Evolutionary conservation across 78 protist genomes (phyloP), one percentile per base, ranked within the genome.

Genomic region (Dictyostelium capitatum): DNA sequence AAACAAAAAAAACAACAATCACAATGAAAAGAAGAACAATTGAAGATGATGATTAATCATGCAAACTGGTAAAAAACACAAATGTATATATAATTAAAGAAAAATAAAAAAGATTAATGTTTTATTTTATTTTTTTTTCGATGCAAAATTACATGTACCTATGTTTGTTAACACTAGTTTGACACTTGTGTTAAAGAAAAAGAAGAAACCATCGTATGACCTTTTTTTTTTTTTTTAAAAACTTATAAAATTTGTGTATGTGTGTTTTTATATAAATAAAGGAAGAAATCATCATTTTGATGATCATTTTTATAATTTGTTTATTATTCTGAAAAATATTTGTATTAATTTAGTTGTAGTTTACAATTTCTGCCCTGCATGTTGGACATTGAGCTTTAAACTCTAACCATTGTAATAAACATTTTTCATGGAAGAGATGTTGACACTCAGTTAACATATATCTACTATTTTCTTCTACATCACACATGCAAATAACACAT

Each of bases 331-430:
- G n/a, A n/a, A n/a, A n/a, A n/a, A n/a, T n/a, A n/a, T n/a, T n/a
- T n/a, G n/a, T n/a, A 37, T 37, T 37, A 37, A 37, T 37, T 37
- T 37, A 37, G 2, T 37, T 62, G 23, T 62, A 62, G 23, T 62
- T 62, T 25, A 62, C 70, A 23, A 62, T 62, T 62, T 62, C 51
- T 19, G 79, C 9, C 12, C 96, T 20, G 43, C 98, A 97, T n/a
- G 92, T 82, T 15, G 98, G 98, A 87, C 98, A 97, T 59, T 89
- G 97, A 54, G 96, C 32, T 75, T 97, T 97, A 70, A 77, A 85
- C 6, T 97, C 97, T 28, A 96, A 43, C 98, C 98, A 97, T 8
- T 51, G 80, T 65, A 73, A 30, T 37, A 97, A 82, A 56, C 98
- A 97, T 73, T 79, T 69, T 12, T 48, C 50, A 46, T 97, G 98